phyloP scores from a whole-genome alignment of 352 stramenopile species.

The Phytophthora melonis region DNA sequence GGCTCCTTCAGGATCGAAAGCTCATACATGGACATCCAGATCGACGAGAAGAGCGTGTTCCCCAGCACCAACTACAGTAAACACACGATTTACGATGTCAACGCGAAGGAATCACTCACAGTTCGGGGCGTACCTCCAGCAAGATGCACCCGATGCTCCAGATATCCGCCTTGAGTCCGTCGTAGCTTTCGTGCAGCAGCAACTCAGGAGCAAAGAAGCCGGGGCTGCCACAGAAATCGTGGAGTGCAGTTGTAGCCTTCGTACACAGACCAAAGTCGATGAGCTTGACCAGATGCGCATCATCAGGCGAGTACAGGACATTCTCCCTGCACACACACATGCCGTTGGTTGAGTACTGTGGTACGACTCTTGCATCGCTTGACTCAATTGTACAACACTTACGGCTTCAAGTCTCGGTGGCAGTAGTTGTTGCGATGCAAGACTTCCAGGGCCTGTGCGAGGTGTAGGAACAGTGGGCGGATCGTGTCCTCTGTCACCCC shows the following conservation, averaged over 20 bases:
- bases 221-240: slow-evolving; percentile 83
- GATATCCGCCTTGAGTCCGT: slow-evolving; percentile 80
- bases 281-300: slow-evolving; percentile 64
- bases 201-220: slow-evolving; percentile 91
- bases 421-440: slow-evolving; percentile 78
- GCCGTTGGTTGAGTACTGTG: neutral
- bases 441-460: slow-evolving; percentile 63
- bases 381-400: slow-evolving; percentile 8
- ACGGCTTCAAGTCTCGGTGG: slow-evolving; percentile 85
- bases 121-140: slow-evolving; percentile 57
- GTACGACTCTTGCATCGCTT: too few species aligned
- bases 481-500: slow-evolving; percentile 60
- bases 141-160: slow-evolving; percentile 90
- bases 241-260: slow-evolving; percentile 50
- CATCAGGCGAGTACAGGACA: slow-evolving; percentile 62
- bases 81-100: too few species aligned
- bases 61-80: slow-evolving; percentile 79
- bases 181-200: slow-evolving; percentile 67
- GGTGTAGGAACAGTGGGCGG: slow-evolving; percentile 48
- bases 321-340: slow-evolving; percentile 57
- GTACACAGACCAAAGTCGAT: slow-evolving; percentile 88
- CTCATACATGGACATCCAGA: slow-evolving; percentile 90
- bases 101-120: too few species aligned
- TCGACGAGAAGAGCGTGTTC: slow-evolving; percentile 77
- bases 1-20: slow-evolving; percentile 79